Percentiles rank a stretch among this genome's conserved stretches.
Evolutionary conservation across 768 basidiomycete genomes (phyloP).

Genomic region (Boletus pseudo-olivaceus): DNA sequence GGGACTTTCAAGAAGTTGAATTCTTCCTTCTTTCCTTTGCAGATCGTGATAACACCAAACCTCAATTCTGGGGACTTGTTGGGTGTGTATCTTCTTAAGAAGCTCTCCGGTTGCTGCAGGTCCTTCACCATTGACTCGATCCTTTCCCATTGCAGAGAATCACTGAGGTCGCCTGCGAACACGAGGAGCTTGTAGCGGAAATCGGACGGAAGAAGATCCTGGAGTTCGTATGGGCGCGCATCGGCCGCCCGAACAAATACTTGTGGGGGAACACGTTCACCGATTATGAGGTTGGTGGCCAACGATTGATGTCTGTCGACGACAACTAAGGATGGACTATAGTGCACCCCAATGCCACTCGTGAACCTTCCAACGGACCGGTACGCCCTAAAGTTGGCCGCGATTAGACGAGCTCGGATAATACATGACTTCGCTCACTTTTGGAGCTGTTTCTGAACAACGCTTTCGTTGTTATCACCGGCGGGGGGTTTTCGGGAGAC

Average conservation of each 20-base stretch:
- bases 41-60: conserved; percentile 31
- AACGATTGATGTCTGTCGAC: conserved; percentile 32
- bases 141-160: conserved; percentile 20
- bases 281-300: conserved; percentile 41
- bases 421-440: conserved; percentile 24
- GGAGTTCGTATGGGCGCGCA: conserved; percentile 44
- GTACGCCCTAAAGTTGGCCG: conserved; percentile 34
- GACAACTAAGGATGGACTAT: conserved; percentile 39
- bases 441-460: conserved; percentile 42
- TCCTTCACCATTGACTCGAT: conserved; percentile 27
- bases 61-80: conserved; percentile 23
- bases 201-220: conserved; percentile 47
- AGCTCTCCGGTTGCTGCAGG: conserved; percentile 22
- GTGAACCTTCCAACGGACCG: conserved; percentile 43
- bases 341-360: conserved; percentile 48
- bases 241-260: conserved; percentile 46
- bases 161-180: conserved; percentile 38
- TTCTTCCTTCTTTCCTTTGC: conserved; percentile 31
- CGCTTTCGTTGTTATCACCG: conserved; percentile 34
- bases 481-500: conserved; percentile 51
- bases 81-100: conserved; percentile 26
- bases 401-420: neutral
- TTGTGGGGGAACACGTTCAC: conserved; percentile 49
- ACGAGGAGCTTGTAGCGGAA: conserved; percentile 47
- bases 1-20: conserved; percentile 33